Evolutionary conservation across 1,139 yeast species (phyloP).

Genomic region (Eremothecium sinecaudum): DNA sequence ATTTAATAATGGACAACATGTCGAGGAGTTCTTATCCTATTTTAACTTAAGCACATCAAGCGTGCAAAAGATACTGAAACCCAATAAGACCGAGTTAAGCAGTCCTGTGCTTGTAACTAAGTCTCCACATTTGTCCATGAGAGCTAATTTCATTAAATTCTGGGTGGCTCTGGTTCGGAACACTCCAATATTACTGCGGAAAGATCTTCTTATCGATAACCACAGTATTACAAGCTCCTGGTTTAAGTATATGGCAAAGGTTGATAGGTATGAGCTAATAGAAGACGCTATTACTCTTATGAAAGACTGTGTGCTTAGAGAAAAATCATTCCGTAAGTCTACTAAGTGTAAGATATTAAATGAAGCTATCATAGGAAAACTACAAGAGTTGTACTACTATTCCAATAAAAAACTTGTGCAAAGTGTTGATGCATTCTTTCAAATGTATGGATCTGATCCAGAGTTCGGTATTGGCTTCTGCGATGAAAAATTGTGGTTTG

Average conservation of each 20-base stretch:
- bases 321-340: constrained; percentile 51
- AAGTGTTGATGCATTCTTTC: constrained; percentile 42
- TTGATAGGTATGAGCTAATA: constrained; percentile 43
- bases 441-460: constrained; percentile 41
- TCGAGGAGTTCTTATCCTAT: constrained; percentile 49
- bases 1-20: constrained; percentile 41
- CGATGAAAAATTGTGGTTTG: constrained; percentile 50
- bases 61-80: constrained; percentile 53
- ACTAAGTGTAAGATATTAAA: constrained; percentile 70
- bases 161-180: constrained; percentile 46
- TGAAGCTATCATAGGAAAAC: constrained; percentile 59
- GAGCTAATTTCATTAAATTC: constrained; percentile 52
- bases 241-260: constrained; percentile 52
- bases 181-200: constrained; percentile 47
- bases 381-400: constrained; percentile 45
- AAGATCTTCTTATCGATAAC: constrained; percentile 51
- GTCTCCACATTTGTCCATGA: constrained; percentile 36
- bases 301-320: constrained; percentile 45
- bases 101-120: constrained; percentile 30
- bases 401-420: constrained; percentile 32
- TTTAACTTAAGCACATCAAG: constrained; percentile 61
- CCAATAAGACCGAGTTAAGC: constrained; percentile 40
- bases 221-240: constrained; percentile 51
- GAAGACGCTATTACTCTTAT: constrained; percentile 40
- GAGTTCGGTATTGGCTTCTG: constrained; percentile 55